These are phyloP conservation scores for Nepenthes alata DNA, from an alignment of 179 eudicot genomes.

Conservation along the genomic window DNA sequence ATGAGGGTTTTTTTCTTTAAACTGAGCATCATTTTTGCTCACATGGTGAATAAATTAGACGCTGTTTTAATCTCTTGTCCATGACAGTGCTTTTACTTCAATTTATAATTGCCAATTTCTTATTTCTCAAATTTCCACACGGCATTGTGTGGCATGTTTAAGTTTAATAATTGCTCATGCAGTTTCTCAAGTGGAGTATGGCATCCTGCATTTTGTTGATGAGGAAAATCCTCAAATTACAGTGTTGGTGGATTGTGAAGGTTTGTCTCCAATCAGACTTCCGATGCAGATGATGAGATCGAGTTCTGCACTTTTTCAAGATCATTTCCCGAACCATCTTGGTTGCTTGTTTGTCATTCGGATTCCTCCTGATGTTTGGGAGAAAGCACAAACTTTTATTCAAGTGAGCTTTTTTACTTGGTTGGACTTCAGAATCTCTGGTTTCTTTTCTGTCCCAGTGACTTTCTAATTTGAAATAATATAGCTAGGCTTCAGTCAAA, in stretches of 20 bases:
- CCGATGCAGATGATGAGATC: conserved; percentile 62
- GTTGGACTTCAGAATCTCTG: neutral
- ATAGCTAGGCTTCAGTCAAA: neutral
- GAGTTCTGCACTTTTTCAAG: conserved; percentile 54
- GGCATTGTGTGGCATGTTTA: neutral
- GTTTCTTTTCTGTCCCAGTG: neutral
- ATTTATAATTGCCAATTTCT: too few species aligned
- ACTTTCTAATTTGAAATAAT: too few species aligned
- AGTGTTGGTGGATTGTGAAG: conserved; percentile 67
- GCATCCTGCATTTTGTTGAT: conserved; percentile 43
- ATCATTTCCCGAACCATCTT: conserved; percentile 60
- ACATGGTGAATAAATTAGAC: too few species aligned
- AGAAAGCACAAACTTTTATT: conserved; percentile 61
- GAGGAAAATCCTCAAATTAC: conserved; percentile 37
- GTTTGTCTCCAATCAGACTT: conserved; percentile 47
- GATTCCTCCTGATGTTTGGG: conserved; percentile 57
- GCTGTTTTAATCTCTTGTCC: too few species aligned
- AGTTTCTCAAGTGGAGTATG: conserved; percentile 78
- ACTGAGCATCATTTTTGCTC: too few species aligned
- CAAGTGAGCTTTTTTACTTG: conserved; percentile 37
- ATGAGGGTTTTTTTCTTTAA: too few species aligned
- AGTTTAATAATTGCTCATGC: conserved; percentile 6
- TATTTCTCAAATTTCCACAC: too few species aligned
- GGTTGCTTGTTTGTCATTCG: conserved; percentile 52
- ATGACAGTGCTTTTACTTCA: too few species aligned